These are phyloP conservation scores for Blastomyces silverae DNA, from an alignment of 2,329 filamentous ascomycete genomes.

Conservation along the genomic window DNA sequence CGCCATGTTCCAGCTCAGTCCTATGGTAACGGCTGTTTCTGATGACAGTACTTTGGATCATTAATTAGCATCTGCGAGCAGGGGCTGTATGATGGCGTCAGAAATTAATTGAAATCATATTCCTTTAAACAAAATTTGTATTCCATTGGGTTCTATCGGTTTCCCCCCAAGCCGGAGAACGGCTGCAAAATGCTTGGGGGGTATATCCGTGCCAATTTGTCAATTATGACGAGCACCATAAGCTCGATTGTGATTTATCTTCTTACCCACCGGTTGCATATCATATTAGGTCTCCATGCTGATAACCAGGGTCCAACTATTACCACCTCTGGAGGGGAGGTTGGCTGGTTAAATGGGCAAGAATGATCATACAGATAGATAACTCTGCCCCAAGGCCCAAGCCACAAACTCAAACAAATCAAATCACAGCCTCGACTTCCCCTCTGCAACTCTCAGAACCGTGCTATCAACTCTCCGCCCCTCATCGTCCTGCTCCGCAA, in stretches of 20 bases:
- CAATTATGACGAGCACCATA: background rate
- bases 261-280: background rate
- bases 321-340: background rate
- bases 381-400: background rate
- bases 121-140: background rate
- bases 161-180: background rate
- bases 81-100: no score
- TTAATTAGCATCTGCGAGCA: background rate
- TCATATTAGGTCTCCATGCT: background rate
- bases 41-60: constrained; percentile 4
- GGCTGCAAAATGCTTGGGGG: background rate
- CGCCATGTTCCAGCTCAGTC: constrained; percentile 2
- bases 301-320: background rate
- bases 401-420: background rate
- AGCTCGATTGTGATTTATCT: background rate
- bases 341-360: background rate
- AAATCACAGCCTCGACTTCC: constrained; percentile 25
- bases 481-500: constrained; percentile 74
- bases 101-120: background rate
- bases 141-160: background rate
- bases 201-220: background rate
- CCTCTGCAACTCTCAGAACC: constrained; percentile 21
- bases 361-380: background rate
- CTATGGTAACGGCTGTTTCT: constrained; percentile 1
- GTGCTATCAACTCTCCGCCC: constrained; percentile 64